A percentile compares a stretch with the other conserved stretches of the same genome.
Conservation (phyloP, 1,284 basidiomycete species). For the Rhodotorula sp. region DNA sequence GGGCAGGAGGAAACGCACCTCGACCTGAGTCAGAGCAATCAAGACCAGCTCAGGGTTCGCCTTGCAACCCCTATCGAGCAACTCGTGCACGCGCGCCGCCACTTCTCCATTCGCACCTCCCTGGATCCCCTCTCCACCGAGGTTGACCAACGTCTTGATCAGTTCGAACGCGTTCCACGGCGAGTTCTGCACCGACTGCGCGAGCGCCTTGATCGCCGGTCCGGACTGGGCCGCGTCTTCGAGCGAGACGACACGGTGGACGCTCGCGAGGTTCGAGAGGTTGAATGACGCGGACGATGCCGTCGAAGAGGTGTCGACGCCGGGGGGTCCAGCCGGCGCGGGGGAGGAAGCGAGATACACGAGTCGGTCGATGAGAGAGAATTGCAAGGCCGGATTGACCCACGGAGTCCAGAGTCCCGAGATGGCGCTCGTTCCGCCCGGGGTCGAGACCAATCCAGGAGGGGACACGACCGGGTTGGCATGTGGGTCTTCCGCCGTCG, state of each 20-base stretch:
- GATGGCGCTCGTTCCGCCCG: constrained; percentile 31
- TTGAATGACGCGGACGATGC: constrained; percentile 60
- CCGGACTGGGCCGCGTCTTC: constrained; percentile 70
- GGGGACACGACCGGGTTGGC: constrained; percentile 10
- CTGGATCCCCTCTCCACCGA: constrained; percentile 55
- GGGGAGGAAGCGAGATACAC: constrained; percentile 59
- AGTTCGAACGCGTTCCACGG: constrained; percentile 93
- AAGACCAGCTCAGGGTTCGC: constrained; percentile 92
- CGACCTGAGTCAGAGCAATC: constrained; percentile 86
- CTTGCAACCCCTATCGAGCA: constrained; percentile 87
- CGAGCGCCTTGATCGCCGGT: constrained; percentile 79
- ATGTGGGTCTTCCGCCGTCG: constrained; percentile 3
- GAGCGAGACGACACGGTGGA: constrained; percentile 69
- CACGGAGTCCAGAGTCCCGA: constrained; percentile 56
- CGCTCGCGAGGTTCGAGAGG: constrained; percentile 77
- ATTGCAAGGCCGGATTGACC: constrained; percentile 80
- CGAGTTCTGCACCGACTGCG: constrained; percentile 79
- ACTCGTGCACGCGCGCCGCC: constrained; percentile 59
- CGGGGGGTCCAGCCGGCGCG: constrained; percentile 56
- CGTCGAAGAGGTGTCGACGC: neutral
- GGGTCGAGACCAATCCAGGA: constrained; percentile 18
- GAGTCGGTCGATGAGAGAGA: constrained; percentile 81
- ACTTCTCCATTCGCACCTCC: constrained; percentile 10
- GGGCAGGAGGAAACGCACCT: constrained; percentile 59
- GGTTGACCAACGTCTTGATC: constrained; percentile 78